Base-by-base conservation (phyloP, 441 rosid species). In the Raphanus hybrid region DNA sequence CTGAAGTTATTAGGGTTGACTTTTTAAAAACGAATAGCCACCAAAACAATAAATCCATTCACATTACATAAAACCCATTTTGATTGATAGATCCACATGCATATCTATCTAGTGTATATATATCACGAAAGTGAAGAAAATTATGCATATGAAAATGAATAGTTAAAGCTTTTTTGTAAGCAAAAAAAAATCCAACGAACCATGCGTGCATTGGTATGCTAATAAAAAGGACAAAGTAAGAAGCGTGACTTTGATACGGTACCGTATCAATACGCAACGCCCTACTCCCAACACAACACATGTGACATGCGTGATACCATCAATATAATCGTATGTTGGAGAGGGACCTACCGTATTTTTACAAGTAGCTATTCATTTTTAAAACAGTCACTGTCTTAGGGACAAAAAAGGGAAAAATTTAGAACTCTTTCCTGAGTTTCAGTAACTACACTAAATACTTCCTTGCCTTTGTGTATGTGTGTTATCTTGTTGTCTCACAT, bases 171-270 rank as follows among this genome's bases (percentile, higher is more conserved):
- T 71, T 71, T 43, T 71, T 43, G 76, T 65, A 48, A 64, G 52
- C 14, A 64, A 78, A 15, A 73, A 78, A 59, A 78, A 64, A 43
- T 69, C 55, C 71, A 79, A 79, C 57, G 69, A 69, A 64, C 63
- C 82, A 69, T 69, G 82, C 78, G 82, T 79, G 82, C 78, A 79
- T 79, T 64, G 73, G 39, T 23, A 64, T 70, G 76, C 69, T 64
- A n/a, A 70, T 43, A 74, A 63, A 79, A 70, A 65, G 82, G 78
- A 69, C 75, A 69, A 71, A 78, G 75, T 54, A 74, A 52, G 43
- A 34, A 75, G 76, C 79, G 79, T 79, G 82, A 79, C 75, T 73
- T 70, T 79, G 75, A 79, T 79, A 79, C 82, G 78, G 78, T 74
- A 69, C 75, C 71, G 75, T 79, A 79, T 79, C 61, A 54, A 54